Conservation (phyloP, 2,329 filamentous ascomycete species). For the Colletotrichum filicis region DNA sequence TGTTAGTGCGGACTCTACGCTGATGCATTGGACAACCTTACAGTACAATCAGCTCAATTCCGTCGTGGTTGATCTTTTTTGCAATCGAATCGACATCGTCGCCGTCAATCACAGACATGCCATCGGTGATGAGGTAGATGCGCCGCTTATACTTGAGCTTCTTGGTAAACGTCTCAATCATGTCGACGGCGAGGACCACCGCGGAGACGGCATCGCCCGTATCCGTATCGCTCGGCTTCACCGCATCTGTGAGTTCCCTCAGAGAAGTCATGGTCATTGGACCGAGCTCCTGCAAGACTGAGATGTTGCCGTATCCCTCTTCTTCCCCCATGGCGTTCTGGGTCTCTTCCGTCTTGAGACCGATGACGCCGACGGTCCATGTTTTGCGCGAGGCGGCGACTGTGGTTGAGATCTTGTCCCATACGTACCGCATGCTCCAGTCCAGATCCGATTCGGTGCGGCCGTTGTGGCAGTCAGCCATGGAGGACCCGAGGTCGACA, state of each 20-base stretch:
- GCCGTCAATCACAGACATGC: slow-evolving; percentile 75
- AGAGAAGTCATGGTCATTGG: slow-evolving; percentile 75
- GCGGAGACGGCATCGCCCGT: slow-evolving; percentile 89
- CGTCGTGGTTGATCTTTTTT: slow-evolving; percentile 77
- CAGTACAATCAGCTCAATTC: slow-evolving; percentile 84
- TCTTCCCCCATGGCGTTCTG: slow-evolving; percentile 74
- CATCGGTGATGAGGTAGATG: slow-evolving; percentile 90
- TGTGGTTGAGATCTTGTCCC: slow-evolving; percentile 85
- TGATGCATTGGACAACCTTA: slow-evolving; percentile 56
- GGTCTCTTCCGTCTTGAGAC: slow-evolving; percentile 83
- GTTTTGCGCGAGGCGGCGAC: slow-evolving; percentile 75
- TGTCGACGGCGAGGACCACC: slow-evolving; percentile 84
- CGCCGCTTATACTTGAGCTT: slow-evolving; percentile 83
- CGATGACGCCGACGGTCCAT: slow-evolving; percentile 82
- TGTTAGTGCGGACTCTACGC: slow-evolving; percentile 5
- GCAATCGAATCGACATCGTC: slow-evolving; percentile 78
- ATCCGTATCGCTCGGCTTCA: slow-evolving; percentile 75
- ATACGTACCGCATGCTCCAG: slow-evolving; percentile 90
- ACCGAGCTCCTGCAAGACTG: slow-evolving; percentile 76
- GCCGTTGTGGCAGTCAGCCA: slow-evolving; percentile 77
- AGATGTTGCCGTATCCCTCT: slow-evolving; percentile 84
- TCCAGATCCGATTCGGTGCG: slow-evolving; percentile 85
- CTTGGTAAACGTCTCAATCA: slow-evolving; percentile 84
- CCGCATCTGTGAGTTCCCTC: slow-evolving; percentile 67
- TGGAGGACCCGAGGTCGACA: slow-evolving; percentile 87